phyloP scores from a whole-genome alignment of 176 grass and related monocot species.

The Musa troglodytarum region DNA sequence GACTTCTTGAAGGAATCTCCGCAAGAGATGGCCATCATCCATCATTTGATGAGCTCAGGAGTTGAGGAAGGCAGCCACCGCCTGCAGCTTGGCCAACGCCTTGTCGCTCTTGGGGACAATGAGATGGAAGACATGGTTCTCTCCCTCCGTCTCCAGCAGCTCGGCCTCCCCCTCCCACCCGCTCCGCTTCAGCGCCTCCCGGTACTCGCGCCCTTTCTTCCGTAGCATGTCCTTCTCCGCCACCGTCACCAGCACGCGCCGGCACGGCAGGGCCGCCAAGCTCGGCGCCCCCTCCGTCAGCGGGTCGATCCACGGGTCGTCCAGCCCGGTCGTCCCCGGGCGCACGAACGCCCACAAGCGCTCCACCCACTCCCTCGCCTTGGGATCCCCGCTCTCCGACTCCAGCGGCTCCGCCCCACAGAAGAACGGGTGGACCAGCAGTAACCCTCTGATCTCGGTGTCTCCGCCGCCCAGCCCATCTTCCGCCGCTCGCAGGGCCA shows the following conservation, averaged over 20 bases:
- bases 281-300: slow-evolving; percentile 39
- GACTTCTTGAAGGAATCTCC: too few relatives aligned
- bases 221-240: slow-evolving; percentile 40
- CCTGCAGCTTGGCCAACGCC: slow-evolving; percentile 47
- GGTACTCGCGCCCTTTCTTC: slow-evolving; percentile 43
- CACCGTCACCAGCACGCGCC: slow-evolving; percentile 46
- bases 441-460: slow-evolving; percentile 29
- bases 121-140: slow-evolving; percentile 54
- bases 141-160: slow-evolving; percentile 36
- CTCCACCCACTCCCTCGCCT: slow-evolving; percentile 32
- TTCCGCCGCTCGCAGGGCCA: slow-evolving; percentile 34
- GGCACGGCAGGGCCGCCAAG: slow-evolving; percentile 42
- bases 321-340: slow-evolving; percentile 36
- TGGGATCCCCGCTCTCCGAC: slow-evolving; percentile 17
- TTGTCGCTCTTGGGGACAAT: slow-evolving; percentile 31
- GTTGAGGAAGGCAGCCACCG: slow-evolving; percentile 29
- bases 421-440: slow-evolving; percentile 50
- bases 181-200: slow-evolving; percentile 39
- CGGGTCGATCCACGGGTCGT: slow-evolving; percentile 45
- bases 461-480: slow-evolving; percentile 9
- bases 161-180: slow-evolving; percentile 28
- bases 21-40: too few relatives aligned
- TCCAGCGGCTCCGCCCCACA: slow-evolving; percentile 36
- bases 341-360: slow-evolving; percentile 37
- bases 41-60: too few relatives aligned